Conservation (phyloP, 441 rosid species). For the Corymbia calophylla region DNA sequence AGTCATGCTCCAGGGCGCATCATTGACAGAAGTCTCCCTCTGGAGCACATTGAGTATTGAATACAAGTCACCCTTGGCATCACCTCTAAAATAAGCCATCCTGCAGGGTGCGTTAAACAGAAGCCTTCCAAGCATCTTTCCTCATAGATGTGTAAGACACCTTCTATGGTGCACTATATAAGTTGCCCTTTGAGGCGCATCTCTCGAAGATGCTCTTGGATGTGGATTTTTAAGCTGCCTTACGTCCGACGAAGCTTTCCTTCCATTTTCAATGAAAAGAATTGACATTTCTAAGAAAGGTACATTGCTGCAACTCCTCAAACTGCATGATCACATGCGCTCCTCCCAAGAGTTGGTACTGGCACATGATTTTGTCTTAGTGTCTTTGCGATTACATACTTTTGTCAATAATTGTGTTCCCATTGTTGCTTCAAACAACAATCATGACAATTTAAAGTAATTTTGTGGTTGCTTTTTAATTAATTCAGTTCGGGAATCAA, state of each 20-base stretch:
- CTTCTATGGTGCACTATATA: too few species aligned
- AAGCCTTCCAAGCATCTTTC: too few species aligned
- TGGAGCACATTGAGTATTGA: too few species aligned
- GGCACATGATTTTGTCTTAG: neutral
- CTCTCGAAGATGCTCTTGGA: too few species aligned
- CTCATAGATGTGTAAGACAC: too few species aligned
- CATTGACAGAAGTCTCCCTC: too few species aligned
- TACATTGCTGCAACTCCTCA: neutral
- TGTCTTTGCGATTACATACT: neutral
- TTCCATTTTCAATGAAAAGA: neutral
- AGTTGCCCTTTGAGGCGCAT: too few species aligned
- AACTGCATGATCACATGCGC: neutral
- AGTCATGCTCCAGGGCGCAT: too few species aligned
- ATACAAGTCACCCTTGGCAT: neutral
- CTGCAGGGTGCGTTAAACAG: neutral
- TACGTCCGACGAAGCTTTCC: neutral
- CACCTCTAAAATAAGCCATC: neutral
- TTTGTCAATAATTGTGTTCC: neutral
- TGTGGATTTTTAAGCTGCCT: too few species aligned
- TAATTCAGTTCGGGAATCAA: too few species aligned
- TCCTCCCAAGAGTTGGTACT: neutral
- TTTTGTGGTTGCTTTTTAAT: neutral
- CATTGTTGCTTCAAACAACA: neutral
- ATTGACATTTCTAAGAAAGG: neutral
- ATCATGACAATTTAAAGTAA: neutral